Conservation (phyloP, 257 asterid species). For the Knoxia roxburghii region DNA sequence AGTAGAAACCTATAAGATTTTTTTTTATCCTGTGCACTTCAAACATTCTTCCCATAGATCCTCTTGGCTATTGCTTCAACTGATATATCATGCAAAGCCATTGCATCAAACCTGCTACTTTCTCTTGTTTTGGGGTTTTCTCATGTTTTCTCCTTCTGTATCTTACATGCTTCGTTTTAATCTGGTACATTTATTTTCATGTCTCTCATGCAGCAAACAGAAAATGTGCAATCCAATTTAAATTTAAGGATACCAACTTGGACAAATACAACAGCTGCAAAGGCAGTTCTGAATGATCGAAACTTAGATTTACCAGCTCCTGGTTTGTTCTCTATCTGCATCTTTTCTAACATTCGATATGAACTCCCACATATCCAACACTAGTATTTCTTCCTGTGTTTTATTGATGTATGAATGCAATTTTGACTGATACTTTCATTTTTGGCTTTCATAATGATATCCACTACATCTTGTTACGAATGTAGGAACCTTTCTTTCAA, state of each 20-base stretch:
- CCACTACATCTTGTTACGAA: not conserved
- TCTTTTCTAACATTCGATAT: too few species aligned
- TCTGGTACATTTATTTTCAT: conserved; percentile 2
- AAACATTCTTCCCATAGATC: not conserved
- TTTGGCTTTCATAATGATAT: not conserved
- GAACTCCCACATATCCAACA: too few species aligned
- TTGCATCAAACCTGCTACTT: too few species aligned
- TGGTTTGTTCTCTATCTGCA: conserved; percentile 33
- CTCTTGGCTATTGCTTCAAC: not conserved
- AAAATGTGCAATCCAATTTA: conserved; percentile 35
- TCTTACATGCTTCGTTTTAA: not conserved
- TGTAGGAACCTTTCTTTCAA: conserved; percentile 59
- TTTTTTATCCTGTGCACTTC: not conserved
- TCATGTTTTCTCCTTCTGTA: not conserved
- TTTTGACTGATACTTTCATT: not conserved
- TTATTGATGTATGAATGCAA: too few species aligned
- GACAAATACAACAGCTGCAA: conserved; percentile 50
- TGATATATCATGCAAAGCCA: too few species aligned
- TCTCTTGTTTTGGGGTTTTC: not conserved
- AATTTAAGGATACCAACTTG: conserved; percentile 65
- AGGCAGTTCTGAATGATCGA: conserved; percentile 44
- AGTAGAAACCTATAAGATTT: not conserved
- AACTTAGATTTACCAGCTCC: conserved; percentile 36
- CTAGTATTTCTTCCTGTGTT: too few species aligned
- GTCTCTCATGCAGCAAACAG: conserved; percentile 29